Percentiles rank a stretch among this genome's conserved stretches.
phyloP scores from a whole-genome alignment of 2,329 filamentous ascomycete species.

The Huntiella bhutanensis region DNA sequence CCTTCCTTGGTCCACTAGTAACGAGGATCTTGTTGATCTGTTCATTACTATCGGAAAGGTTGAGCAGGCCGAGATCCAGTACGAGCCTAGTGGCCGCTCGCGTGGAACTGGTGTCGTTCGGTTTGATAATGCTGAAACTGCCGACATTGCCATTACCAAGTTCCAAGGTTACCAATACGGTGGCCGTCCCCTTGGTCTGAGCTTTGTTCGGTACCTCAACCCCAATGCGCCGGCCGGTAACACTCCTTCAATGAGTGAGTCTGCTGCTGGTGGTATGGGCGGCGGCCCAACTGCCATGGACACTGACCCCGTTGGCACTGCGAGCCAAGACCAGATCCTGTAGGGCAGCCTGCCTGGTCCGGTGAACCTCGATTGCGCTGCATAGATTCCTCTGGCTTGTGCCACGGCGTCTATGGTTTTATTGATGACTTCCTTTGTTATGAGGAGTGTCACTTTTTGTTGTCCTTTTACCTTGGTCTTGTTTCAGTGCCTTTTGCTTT shows the following conservation, averaged over 20 bases:
- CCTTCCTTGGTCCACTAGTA: conserved; percentile 96
- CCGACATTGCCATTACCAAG: conserved; percentile 86
- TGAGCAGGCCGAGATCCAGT: conserved; percentile 96
- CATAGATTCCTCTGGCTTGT: too few species aligned
- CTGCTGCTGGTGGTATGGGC: too few species aligned
- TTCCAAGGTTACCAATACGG: conserved; percentile 97
- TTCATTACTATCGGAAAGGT: conserved; percentile 98
- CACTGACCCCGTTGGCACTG: conserved; percentile 49
- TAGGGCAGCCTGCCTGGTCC: conserved; percentile 22
- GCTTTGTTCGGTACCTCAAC: conserved; percentile 83
- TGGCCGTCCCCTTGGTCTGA: conserved; percentile 78
- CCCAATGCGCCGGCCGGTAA: conserved; percentile 23
- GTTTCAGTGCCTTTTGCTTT: conserved; percentile 2
- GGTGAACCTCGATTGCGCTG: too few species aligned
- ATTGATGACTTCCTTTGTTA: too few species aligned
- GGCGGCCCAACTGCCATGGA: conserved; percentile 54
- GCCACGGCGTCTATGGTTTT: too few species aligned
- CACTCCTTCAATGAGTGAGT: conserved; percentile 1
- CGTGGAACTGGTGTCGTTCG: conserved; percentile 92
- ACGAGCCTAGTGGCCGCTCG: conserved; percentile 89
- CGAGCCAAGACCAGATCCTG: conserved; percentile 99
- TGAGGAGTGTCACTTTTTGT: not conserved
- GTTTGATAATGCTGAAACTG: conserved; percentile 66
- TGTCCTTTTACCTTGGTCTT: not conserved
- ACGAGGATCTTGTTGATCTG: conserved; percentile 87